These are phyloP conservation scores for Dioscorea dumetorum DNA, from an alignment of 106 monocot genomes.

Conservation along the genomic window DNA sequence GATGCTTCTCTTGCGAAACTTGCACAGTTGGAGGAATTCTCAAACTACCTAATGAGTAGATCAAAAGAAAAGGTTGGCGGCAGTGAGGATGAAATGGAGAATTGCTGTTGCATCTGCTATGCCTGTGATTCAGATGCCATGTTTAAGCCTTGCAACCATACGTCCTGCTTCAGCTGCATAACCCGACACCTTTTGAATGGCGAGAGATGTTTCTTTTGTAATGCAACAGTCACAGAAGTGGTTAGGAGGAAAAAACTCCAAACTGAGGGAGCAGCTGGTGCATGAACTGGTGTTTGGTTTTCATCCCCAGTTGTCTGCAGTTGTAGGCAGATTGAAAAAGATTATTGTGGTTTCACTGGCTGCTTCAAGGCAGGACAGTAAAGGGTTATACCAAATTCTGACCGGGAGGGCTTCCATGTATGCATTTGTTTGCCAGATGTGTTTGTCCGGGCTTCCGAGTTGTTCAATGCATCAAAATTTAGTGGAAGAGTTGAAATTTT, in stretches of 20 bases:
- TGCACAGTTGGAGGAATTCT: conserved; percentile 64
- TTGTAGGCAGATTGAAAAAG: background rate
- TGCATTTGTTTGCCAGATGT: background rate
- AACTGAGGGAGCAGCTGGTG: background rate
- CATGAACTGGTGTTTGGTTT: background rate
- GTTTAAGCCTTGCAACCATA: conserved; percentile 89
- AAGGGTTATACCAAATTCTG: background rate
- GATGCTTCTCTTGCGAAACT: conserved; percentile 60
- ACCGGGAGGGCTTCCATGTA: background rate
- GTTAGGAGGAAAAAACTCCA: conserved; percentile 5
- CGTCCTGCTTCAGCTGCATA: conserved; percentile 88
- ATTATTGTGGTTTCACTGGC: background rate
- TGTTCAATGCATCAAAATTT: background rate
- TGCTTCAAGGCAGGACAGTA: background rate
- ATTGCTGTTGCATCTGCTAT: conserved; percentile 87
- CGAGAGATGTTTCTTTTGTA: conserved; percentile 95
- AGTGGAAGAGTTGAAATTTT: conserved; percentile 42
- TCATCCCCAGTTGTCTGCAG: background rate
- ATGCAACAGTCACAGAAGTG: conserved; percentile 66
- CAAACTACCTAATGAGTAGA: conserved; percentile 39
- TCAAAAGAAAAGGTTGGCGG: conserved; percentile 13
- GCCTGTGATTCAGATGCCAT: conserved; percentile 48
- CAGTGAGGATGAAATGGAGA: conserved; percentile 30
- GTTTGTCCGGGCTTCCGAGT: background rate
- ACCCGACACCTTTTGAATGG: conserved; percentile 83